Conservation (phyloP, 352 stramenopile species). For the Pythium volutum region DNA sequence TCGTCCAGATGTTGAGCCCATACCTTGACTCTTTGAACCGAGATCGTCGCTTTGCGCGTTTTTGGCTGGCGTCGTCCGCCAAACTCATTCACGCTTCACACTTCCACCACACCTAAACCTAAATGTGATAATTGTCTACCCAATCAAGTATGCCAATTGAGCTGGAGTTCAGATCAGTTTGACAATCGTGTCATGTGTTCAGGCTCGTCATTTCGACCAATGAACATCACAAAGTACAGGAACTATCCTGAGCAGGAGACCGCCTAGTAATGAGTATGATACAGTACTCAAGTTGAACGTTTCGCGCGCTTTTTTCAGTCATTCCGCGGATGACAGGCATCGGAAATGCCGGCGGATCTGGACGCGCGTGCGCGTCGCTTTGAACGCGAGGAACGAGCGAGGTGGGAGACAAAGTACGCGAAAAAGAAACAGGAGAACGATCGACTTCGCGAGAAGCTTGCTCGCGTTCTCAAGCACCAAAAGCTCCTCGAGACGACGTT, state of each 20-base stretch:
- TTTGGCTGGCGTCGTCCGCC: neutral
- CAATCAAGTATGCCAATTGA: neutral
- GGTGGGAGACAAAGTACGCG: slow-evolving; percentile 46
- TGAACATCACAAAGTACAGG: neutral
- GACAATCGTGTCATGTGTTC: slow-evolving; percentile 1
- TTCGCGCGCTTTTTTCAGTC: neutral
- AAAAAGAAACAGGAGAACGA: slow-evolving; percentile 45
- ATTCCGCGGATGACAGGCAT: neutral
- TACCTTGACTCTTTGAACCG: slow-evolving; percentile 13
- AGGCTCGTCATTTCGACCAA: neutral
- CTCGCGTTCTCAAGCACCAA: slow-evolving; percentile 46
- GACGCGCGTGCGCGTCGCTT: slow-evolving; percentile 9
- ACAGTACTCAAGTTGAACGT: neutral
- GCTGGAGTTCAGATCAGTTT: slow-evolving; percentile 9
- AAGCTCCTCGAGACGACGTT: slow-evolving; percentile 62
- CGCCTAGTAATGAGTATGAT: neutral
- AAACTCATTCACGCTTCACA: neutral
- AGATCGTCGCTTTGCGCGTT: neutral
- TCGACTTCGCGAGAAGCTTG: slow-evolving; percentile 37
- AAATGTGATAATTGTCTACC: neutral
- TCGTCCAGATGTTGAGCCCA: slow-evolving; percentile 8
- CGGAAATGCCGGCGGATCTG: neutral
- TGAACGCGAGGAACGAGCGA: slow-evolving; percentile 6
- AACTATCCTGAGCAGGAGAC: neutral
- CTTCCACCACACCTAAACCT: neutral